Conservation (phyloP, 2,329 filamentous ascomycete genomes). For the Diaporthe vaccinii region DNA sequence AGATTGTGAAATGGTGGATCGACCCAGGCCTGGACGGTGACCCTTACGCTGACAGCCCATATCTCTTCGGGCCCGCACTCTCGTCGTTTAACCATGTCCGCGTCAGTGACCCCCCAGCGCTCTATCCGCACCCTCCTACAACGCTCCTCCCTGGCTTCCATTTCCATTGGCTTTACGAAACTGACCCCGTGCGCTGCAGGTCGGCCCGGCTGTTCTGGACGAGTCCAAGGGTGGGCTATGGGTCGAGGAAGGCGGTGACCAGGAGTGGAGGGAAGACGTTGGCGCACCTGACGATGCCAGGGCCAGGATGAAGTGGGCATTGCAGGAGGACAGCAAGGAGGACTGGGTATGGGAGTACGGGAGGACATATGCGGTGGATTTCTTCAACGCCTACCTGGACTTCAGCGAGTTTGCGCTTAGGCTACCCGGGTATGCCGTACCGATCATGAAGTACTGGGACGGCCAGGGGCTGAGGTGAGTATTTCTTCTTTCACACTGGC, state of each 20-base stretch:
- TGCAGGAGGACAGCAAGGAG: slow-evolving; percentile 62
- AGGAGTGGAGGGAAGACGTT: slow-evolving; percentile 57
- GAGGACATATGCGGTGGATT: slow-evolving; percentile 70
- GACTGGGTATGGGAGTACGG: slow-evolving; percentile 69
- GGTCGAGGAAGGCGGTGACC: slow-evolving; percentile 74
- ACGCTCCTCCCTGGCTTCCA: background rate
- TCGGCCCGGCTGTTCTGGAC: slow-evolving; percentile 65
- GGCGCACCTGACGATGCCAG: slow-evolving; percentile 67
- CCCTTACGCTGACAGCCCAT: slow-evolving; percentile 86
- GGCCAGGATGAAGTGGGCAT: slow-evolving; percentile 71
- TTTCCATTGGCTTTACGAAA: background rate
- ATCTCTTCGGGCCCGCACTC: slow-evolving; percentile 86
- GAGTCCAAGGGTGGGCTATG: slow-evolving; percentile 65
- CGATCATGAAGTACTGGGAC: slow-evolving; percentile 84
- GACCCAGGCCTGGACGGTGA: slow-evolving; percentile 94
- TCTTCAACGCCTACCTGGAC: slow-evolving; percentile 93
- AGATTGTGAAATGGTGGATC: slow-evolving; percentile 89
- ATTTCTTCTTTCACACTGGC: slow-evolving; percentile 28
- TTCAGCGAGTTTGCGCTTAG: slow-evolving; percentile 80
- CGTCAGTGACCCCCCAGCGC: slow-evolving; percentile 53
- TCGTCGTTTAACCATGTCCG: slow-evolving; percentile 84
- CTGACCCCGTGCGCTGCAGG: slow-evolving; percentile 3
- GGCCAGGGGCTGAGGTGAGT: slow-evolving; percentile 81
- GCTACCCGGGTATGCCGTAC: slow-evolving; percentile 79
- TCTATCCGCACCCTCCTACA: background rate